phyloP scores from a whole-genome alignment of 805 yeast genomes.

The Hanseniaspora clermontiae region DNA sequence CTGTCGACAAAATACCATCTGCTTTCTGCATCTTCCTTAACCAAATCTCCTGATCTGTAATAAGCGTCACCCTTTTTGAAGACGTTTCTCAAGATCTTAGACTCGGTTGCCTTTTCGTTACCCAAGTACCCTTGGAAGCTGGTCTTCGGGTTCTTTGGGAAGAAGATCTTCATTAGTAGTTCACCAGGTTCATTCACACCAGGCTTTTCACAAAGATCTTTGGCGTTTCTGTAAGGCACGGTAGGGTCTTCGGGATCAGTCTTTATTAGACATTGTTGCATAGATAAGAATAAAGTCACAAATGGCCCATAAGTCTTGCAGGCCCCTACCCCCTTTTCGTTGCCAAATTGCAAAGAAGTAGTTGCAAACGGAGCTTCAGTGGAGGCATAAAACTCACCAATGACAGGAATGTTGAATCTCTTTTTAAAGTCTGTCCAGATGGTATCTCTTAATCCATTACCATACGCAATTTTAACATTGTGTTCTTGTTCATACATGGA shows the following conservation, averaged over 20 bases:
- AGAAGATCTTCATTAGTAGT: conserved; percentile 60
- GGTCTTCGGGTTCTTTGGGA: conserved; percentile 49
- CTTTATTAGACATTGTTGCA: conserved; percentile 48
- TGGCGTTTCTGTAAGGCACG: conserved; percentile 54
- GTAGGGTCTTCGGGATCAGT: conserved; percentile 74
- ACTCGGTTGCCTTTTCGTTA: conserved; percentile 62
- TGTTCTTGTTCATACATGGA: conserved; percentile 51
- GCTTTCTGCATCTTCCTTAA: conserved; percentile 55
- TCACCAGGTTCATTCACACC: conserved; percentile 67
- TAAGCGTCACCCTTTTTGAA: conserved; percentile 81
- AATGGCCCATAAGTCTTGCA: conserved; percentile 65
- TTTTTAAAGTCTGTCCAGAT: conserved; percentile 73
- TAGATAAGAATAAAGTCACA: conserved; percentile 39
- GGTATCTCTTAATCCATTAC: conserved; percentile 82
- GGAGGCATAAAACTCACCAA: conserved; percentile 89
- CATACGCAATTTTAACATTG: conserved; percentile 57
- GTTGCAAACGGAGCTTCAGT: conserved; percentile 87
- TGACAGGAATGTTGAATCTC: conserved; percentile 57
- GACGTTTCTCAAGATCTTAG: conserved; percentile 62
- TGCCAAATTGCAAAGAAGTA: conserved; percentile 62
- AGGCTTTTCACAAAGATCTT: conserved; percentile 48
- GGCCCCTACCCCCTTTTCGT: conserved; percentile 70
- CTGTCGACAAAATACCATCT: conserved; percentile 77
- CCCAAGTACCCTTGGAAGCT: conserved; percentile 86
- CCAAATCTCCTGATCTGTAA: conserved; percentile 77